Evolutionary conservation across 116 monocot genomes (phyloP).

Genomic region (Papilionanthe hybrid): DNA sequence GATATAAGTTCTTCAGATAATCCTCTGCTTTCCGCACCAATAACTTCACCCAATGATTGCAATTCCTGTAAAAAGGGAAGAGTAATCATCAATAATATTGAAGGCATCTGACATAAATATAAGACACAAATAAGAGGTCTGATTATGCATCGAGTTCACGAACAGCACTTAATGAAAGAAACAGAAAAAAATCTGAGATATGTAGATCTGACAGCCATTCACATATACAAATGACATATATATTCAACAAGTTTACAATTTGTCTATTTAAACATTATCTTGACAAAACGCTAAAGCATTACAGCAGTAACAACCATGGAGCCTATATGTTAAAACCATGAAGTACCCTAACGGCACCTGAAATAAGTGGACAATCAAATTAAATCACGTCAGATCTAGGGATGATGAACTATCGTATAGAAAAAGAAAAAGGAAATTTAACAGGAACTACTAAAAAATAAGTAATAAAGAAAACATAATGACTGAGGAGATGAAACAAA

Average conservation of each 20-base stretch:
- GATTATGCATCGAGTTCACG: too few relatives aligned
- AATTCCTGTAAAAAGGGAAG: slow-evolving; percentile 40
- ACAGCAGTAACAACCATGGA: too few relatives aligned
- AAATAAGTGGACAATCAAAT: background rate
- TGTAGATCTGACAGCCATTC: too few relatives aligned
- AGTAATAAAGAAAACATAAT: background rate
- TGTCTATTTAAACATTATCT: too few relatives aligned
- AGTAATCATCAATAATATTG: background rate
- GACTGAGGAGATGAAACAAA: background rate
- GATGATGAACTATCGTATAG: background rate
- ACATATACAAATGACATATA: too few relatives aligned
- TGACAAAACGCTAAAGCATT: too few relatives aligned
- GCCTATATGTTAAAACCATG: background rate
- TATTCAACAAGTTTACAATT: too few relatives aligned
- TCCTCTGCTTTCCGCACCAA: slow-evolving; percentile 77
- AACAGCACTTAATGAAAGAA: too few relatives aligned
- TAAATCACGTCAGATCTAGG: background rate
- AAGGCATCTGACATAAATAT: background rate
- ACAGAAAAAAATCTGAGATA: too few relatives aligned
- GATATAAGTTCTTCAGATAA: slow-evolving; percentile 69
- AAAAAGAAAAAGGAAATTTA: background rate
- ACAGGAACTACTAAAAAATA: background rate
- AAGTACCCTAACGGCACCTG: background rate
- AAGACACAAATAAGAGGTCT: background rate
- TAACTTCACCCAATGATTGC: slow-evolving; percentile 57